A percentile compares a stretch with the other conserved stretches of the same genome.
Evolutionary conservation across 371 early-diverging fungal species (phyloP).

Genomic region (Homolaphlyctis polyrhiza): DNA sequence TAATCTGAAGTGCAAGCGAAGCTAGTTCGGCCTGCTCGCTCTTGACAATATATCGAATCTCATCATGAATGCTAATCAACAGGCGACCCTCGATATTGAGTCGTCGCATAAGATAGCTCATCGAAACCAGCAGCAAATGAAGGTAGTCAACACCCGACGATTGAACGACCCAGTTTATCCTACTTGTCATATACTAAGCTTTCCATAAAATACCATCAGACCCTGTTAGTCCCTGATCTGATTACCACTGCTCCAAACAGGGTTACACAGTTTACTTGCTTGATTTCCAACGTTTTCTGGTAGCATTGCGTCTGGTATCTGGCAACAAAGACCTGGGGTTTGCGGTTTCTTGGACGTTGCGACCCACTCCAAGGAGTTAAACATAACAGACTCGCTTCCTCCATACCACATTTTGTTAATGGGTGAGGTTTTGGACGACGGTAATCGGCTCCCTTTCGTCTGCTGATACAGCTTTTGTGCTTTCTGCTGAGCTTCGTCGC

Average conservation of each 20-base stretch:
- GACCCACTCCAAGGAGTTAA: conserved; percentile 85
- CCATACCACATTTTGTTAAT: conserved; percentile 62
- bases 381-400: conserved; percentile 93
- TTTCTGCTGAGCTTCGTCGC: conserved; percentile 56
- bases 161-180: conserved; percentile 97
- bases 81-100: conserved; percentile 80
- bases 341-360: conserved; percentile 68
- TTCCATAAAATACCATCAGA: too few relatives aligned
- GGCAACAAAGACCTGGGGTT: conserved; percentile 86
- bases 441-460: conserved; percentile 72
- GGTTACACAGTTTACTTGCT: conserved; percentile 20
- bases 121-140: conserved; percentile 87
- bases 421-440: not conserved
- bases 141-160: conserved; percentile 98
- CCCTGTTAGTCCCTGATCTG: not conserved
- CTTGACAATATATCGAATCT: conserved; percentile 82
- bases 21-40: conserved; percentile 74
- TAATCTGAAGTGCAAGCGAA: conserved; percentile 83
- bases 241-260: too few relatives aligned
- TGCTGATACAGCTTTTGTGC: conserved; percentile 67
- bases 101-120: conserved; percentile 75
- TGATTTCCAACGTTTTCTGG: conserved; percentile 59
- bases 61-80: conserved; percentile 94
- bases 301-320: conserved; percentile 80
- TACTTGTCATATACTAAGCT: conserved; percentile 78